Evolutionary conservation across 768 basidiomycete genomes (phyloP).

Genomic region (Podaxis carcinomalis): DNA sequence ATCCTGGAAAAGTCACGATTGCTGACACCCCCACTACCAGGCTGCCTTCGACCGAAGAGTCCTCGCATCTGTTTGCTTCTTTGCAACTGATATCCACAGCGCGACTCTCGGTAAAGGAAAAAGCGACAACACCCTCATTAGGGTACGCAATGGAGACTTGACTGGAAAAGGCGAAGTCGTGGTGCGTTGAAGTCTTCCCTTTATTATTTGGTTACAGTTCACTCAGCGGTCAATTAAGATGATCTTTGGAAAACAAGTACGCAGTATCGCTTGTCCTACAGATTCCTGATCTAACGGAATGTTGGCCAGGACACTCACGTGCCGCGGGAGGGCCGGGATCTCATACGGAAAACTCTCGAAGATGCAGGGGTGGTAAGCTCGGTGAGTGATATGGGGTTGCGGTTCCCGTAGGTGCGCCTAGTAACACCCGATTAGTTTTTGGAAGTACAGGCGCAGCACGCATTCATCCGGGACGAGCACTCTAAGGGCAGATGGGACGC

Average conservation of each 20-base stretch:
- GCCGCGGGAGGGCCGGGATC: constrained; percentile 77
- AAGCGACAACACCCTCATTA: constrained; percentile 75
- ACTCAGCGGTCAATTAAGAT: constrained; percentile 39
- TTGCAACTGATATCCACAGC: constrained; percentile 90
- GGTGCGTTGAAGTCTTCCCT: constrained; percentile 37
- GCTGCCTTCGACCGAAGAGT: constrained; percentile 87
- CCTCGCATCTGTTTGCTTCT: constrained; percentile 86
- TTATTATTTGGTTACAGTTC: background rate
- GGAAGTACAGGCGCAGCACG: constrained; percentile 96
- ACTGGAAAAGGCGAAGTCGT: constrained; percentile 79
- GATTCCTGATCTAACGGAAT: background rate
- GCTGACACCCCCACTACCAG: constrained; percentile 30
- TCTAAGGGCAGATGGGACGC: constrained; percentile 97
- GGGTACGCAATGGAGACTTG: constrained; percentile 72
- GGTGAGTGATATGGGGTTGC: constrained; percentile 37
- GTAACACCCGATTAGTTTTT: constrained; percentile 53
- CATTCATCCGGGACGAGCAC: constrained; percentile 89
- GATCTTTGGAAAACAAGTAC: constrained; percentile 93
- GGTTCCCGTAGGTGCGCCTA: background rate
- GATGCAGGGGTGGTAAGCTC: constrained; percentile 70
- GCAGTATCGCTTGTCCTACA: constrained; percentile 4
- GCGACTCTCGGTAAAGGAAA: constrained; percentile 84
- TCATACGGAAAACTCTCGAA: constrained; percentile 80
- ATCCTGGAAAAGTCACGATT: background rate
- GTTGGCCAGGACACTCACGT: constrained; percentile 81